Evolutionary conservation across 495 filamentous ascomycete species (phyloP), one percentile per base, ranked within the genome.

Genomic region (Achaetomiella virescens): DNA sequence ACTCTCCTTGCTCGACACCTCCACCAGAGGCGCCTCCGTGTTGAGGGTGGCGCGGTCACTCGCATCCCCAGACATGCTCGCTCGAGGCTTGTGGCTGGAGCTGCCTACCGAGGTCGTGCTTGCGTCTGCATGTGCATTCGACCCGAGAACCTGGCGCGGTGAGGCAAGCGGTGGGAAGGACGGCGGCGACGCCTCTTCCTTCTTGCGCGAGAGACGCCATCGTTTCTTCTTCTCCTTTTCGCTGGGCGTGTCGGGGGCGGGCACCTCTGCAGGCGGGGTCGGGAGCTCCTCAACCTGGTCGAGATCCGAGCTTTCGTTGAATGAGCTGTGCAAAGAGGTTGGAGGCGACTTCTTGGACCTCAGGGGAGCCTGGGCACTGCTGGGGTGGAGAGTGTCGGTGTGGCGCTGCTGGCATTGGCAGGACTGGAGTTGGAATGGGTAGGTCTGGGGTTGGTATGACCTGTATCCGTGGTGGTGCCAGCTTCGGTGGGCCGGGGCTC

Each of bases 261-360:
- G 57, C 31, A 61, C 22, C 48, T 73, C 63, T 40, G 71, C 54
- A 50, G 66, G 43, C n/a, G 57, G 54, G 45, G 66, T 14, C 6
- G 66, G 50, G 11, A 63, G 56, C 48, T 89, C 82, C 14, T 90
- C 85, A 17, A 78, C 63, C 58, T 85, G 83, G 49, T 95, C 87
- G n/a, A 81, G 57, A 66, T 95, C 88, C 4, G 86, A 88, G 51
- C 85, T 75, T 53, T 89, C 86, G 48, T 90, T 87, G 63, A 85
- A 84, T 0, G 89, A 90, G 10, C 87, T 88, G 31, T 84, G 84
- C 52, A 86, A 74, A 6, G 88, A 91, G 4, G 82, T 81, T 17
- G 82, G 81, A 6, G 84, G 82, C 5, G 86, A 91, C 41, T 70
- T 72, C 60, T 81, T 81, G 21, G 82, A 80, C 59, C 78, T 83